Evolutionary conservation across 352 stramenopile genomes (phyloP), one percentile per base, ranked within the genome.

Genomic region (Pythium plurisporium): DNA sequence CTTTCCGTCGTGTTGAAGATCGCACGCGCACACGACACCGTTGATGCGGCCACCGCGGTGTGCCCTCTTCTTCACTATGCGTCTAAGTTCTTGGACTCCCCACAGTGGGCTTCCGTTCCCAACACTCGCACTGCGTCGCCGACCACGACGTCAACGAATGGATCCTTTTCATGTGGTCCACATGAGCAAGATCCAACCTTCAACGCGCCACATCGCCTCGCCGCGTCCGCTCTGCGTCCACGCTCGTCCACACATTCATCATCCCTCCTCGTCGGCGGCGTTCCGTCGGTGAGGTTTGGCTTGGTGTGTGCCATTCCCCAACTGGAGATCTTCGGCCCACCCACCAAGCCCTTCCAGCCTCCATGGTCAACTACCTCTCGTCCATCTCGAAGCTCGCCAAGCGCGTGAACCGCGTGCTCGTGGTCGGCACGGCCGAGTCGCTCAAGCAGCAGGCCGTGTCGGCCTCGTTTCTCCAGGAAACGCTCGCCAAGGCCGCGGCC

Each of bases 351-450:
- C 10, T 15, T 34, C 20, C 33, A 6, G 44, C 31, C 31, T 36
- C 12, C n/a, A 83, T 83, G 73, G 68, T 80, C 47, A 60, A 64
- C 48, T 80, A 73, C 47, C 27, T 45, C 17, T 40, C 67, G 17
- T 31, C 34, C 12, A 48, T 70, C n/a, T 50, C 52, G 4, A 44
- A 61, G 17, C 59, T 62, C 29, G 27, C 45, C 41, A 40, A 59
- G 44, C 58, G 67, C 61, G 73, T 82, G 33, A 82, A 82, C 64
- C 72, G 73, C 60, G 70, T 86, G 47, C 62, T 86, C 2, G 72
- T 79, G 20, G 71, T 86, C 34, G 75, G 72, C 20, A 80, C 72
- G 20, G 11, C 67, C 37, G 70, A 86, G 55, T 76, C 66, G 56
- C 49, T 86, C 25, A 60, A 70, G 51, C 38, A 52, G n/a, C 72